Conservation (phyloP, 2,329 filamentous ascomycete species). For the Xylaria sp. region DNA sequence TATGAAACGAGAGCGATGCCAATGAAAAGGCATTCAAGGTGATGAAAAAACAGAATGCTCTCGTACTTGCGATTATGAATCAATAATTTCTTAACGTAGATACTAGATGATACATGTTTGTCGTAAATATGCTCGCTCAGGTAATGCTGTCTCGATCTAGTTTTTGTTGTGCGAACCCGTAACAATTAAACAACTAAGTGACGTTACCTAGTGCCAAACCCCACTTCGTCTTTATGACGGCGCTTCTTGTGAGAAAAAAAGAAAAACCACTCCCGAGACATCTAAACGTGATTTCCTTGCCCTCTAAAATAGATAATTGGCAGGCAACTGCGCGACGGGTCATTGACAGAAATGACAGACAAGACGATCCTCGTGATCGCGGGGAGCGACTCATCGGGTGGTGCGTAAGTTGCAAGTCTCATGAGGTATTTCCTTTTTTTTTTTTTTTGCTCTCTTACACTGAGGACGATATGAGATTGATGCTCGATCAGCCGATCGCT, state of each 20-base stretch:
- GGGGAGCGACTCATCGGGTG: constrained; percentile 90
- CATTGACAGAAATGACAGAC: constrained; percentile 50
- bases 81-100: background rate
- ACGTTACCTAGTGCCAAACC: constrained; percentile 28
- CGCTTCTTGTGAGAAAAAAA: background rate
- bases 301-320: background rate
- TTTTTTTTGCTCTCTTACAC: constrained; percentile 1
- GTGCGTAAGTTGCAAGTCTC: constrained; percentile 69
- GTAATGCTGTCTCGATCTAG: background rate
- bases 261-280: background rate
- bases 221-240: constrained; percentile 29
- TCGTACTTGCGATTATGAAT: background rate
- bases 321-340: background rate
- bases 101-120: background rate
- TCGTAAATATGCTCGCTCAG: background rate
- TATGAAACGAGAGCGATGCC: background rate
- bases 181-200: constrained; percentile 20
- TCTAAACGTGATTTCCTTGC: background rate
- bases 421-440: constrained; percentile 16
- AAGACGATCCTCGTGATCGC: constrained; percentile 81
- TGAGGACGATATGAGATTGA: background rate
- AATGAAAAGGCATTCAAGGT: background rate
- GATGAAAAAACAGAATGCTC: background rate
- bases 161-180: constrained; percentile 14
- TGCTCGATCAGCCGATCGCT: background rate